Base-by-base conservation (phyloP, 2,329 filamentous ascomycete species). In the Alternaria triticimaculans region DNA sequence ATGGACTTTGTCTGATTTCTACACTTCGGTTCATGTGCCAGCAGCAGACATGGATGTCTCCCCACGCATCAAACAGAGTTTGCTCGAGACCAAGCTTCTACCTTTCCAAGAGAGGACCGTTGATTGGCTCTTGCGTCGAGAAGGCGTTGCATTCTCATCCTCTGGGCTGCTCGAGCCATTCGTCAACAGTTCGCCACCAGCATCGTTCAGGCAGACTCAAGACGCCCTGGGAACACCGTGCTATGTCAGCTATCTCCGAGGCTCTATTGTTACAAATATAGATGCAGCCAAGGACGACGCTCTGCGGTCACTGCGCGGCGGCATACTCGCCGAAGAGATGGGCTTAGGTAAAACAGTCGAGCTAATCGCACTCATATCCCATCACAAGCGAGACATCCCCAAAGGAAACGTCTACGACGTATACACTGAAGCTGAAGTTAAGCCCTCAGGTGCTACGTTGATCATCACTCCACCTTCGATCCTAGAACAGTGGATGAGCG, bases 311-410 rank as follows among this genome's bases (percentile, higher is more conserved):
- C 62, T 84, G 2, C 78, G 73, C 37, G 89, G 89, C 3, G 91
- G 91, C 0, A 89, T 93, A 51, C 81, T 95, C 6, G 89, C 91
- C 0, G 92, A 95, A 73, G 92, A 95, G 77, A 95, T 95, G 92
- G 92, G 92, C 0, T 82, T 95, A 1, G 92, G 92, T 2, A 95
- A 95, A 77, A 95, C 92, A 0, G 83, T 94, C 4, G 92, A 95
- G 79, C 84, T 92, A 3, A 87, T 94, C 48, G 86, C 89, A 5
- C 82, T 95, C 11, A 87, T 94, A n/a, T 82, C 88, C 8, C 81
- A 91, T 23, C 88, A 95, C 73, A 82, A 77, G 43, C 85, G 87
- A 28, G 43, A 65, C 44, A 37, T 66, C 1, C 33, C 56, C 7
- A 30, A 69, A 20, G 62, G 41, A 10, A 67, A 71, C 23, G 45